Evolutionary conservation across 768 basidiomycete genomes (phyloP), one percentile per base, ranked within the genome.

Genomic region (Chalciporus sphaerocephalus): DNA sequence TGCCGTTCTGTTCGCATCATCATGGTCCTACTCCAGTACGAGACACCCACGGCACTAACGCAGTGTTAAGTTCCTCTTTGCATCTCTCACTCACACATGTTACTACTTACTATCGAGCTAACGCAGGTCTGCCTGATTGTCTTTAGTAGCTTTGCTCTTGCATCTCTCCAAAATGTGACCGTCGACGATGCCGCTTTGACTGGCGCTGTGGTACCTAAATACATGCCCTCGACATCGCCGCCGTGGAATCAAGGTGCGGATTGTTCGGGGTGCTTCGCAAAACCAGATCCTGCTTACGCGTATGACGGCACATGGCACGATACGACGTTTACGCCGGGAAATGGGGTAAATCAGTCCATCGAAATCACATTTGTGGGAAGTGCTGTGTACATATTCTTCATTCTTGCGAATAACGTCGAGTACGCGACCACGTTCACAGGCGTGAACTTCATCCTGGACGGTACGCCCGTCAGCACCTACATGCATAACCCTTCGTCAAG

Each of bases 281-380:
- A 33, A 2, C 53, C 44, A 4, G 37, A 52, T 33, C 23, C 47
- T 6, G 12, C 44, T 1, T 16, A 2, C 11, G 50, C 37, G 3
- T 47, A 55, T 25, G 18, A 55, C 6, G 46, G 27, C 1, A 58
- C 56, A 32, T 58, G 56, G 56, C 56, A 58, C 12, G 56, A 51
- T 5, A 1, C 40, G 5, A 58, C 45, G 4, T 51, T 5, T 11
- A 1, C 1, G 28, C 21, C 24, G 2, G 2, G 2, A 6, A 20
- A 11, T 1, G 16, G 5, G 0, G 17, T 15, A 22, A 12, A 18
- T 9, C 48, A 30, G 25, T 12, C 7, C 2, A 32, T 59, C n/a
- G 12, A 51, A 5, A 39, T 57, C 16, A 42, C 36, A 5, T 32
- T 38, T 8, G 0, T n/a, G 58, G 53, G 56, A 18, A 58, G 17